Conservation (phyloP, 2,329 filamentous ascomycete genomes). For the Cordyceps cicadae region DNA sequence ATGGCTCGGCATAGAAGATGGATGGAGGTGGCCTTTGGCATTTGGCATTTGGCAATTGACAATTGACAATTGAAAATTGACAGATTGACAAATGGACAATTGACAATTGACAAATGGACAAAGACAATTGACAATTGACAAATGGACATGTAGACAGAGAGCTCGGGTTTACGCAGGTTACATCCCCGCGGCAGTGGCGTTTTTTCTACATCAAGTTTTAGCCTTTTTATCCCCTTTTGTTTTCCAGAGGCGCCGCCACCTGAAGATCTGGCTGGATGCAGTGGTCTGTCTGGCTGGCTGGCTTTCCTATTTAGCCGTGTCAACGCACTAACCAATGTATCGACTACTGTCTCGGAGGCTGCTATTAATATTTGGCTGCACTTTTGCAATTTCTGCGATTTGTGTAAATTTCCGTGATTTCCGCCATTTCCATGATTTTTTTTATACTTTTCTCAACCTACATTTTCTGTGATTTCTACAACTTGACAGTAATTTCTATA, state of each 20-base stretch:
- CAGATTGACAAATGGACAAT: neutral
- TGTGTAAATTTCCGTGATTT: no score
- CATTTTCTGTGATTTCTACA: no score
- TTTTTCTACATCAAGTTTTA: neutral
- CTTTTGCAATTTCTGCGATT: no score
- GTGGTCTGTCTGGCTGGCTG: no score
- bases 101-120: neutral
- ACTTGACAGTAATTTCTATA: no score
- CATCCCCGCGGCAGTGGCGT: neutral
- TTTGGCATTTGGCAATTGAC: neutral
- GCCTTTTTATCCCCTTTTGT: neutral
- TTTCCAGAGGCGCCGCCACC: neutral
- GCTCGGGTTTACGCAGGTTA: neutral
- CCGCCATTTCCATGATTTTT: no score
- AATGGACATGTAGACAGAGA: no score
- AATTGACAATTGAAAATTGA: neutral
- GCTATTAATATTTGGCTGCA: no score
- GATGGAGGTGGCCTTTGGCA: neutral
- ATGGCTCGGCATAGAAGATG: conserved; percentile 1
- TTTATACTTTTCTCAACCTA: no score
- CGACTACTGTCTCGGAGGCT: no score
- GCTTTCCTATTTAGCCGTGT: neutral
- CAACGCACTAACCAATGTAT: no score
- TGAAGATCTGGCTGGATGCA: neutral
- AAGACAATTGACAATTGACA: neutral